Evolutionary conservation across 345 rosid genomes (phyloP), one percentile per base, ranked within the genome.

Genomic region (Euclidium syriacum): DNA sequence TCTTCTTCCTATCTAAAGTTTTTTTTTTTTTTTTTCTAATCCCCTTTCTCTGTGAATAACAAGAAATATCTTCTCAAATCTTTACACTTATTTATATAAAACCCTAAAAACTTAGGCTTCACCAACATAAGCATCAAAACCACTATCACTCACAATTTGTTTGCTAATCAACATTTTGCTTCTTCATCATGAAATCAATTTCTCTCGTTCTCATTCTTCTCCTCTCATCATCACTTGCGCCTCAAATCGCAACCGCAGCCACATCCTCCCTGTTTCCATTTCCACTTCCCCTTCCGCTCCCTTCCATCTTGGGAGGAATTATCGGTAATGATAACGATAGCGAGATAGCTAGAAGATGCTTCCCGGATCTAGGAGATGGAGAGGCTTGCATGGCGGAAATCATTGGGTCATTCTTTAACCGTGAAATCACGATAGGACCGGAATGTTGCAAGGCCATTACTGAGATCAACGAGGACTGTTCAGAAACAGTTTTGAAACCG

Each of bases 391-490:
- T 56, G 17, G 64, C 49, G 0, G 72, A 67, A 10, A 38, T 67
- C 27, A 36, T 48, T 3, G 72, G 64, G 1, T 67, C 72, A 6
- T 67, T 47, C 64, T 46, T 35, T 47, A 38, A 47, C 33, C 39
- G 39, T 18, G 40, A 38, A 23, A 57, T 57, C 1, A 14, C 33
- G 2, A 35, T 57, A 35, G 49, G 72, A 48, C 64, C 72, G 0
- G 57, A 46, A 29, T 67, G 72, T 20, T 67, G 72, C 58, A 56
- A 67, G 25, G 64, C 72, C 42, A 48, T 67, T 22, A n/a, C 14
- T 47, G 65, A 36, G 33, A 48, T 67, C 5, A 57, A 57, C 4
- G 25, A 29, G 42, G 64, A 67, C 10, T 67, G 72, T 15, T 19
- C 56, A 14, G 33, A 47, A 48, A 52, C 64, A 8, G 5, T 67